Evolutionary conservation across 495 filamentous ascomycete species (phyloP), one percentile per base, ranked within the genome.

Genomic region (Cercophora samala): DNA sequence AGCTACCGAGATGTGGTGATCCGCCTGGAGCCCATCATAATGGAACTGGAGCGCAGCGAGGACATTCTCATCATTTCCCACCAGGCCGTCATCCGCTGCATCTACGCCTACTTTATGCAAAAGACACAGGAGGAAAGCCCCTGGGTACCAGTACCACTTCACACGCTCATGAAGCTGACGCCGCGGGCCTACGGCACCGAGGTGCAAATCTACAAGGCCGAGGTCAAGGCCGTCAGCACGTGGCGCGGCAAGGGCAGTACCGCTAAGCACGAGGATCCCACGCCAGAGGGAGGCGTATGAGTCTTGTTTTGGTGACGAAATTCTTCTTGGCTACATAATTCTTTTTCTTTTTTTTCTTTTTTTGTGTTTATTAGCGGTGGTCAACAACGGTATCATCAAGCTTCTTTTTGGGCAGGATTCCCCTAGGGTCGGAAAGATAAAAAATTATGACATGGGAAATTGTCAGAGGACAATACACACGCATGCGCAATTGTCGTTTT

Each of bases 21-120:
- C 68, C 91, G 95, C 1, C 88, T 99, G 0, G 95, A 99, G 73
- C 95, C 95, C 59, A 99, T 99, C 77, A 99, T 99, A 81, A 99
- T 99, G 95, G 95, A 99, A 73, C 82, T 99, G 56, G 95, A 99
- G 77, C 87, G 95, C 64, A 90, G 88, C 70, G 95, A 97, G 76
- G 94, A 99, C 72, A 96, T 99, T 68, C 89, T 99, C 64, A 97
- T 99, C 73, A 93, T 99, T 58, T 97, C 95, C 5, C 95, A 99
- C 76, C 95, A 99, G 77, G 95, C 95, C 3, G 93, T 99, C 23
- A 82, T 99, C 64, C 87, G 95, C 62, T 99, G 95, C 80, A 97
- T 99, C 69, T 98, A 98, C 74, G 90, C 95, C 8, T 99, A 99
- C 75, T 99, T 97, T 78, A 96, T 97, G 90, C 96, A 97, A 70